phyloP scores from a whole-genome alignment of 495 filamentous ascomycete species.

The Aspergillus mulundensis region DNA sequence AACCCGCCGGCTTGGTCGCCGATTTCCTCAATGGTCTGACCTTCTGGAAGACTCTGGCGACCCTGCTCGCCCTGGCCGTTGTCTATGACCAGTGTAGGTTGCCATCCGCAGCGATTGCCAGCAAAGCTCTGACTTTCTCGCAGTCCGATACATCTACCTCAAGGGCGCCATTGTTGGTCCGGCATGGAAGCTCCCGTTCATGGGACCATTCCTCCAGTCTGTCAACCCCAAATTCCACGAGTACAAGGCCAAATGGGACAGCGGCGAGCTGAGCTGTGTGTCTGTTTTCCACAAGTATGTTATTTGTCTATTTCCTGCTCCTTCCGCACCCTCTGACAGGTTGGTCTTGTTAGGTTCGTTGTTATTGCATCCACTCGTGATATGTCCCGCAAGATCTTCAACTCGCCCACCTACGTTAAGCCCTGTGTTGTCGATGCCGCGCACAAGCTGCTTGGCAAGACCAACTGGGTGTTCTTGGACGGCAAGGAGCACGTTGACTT shows the following conservation, averaged over 20 bases:
- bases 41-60: slow-evolving; percentile 59
- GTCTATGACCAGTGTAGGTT: slow-evolving; percentile 81
- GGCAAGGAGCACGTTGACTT: slow-evolving; percentile 94
- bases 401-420: slow-evolving; percentile 87
- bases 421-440: slow-evolving; percentile 96
- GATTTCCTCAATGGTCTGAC: slow-evolving; percentile 53
- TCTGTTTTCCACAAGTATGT: slow-evolving; percentile 98
- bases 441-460: slow-evolving; percentile 85
- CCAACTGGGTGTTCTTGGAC: slow-evolving; percentile 98
- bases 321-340: slow-evolving; percentile 7
- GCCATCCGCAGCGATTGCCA: neutral
- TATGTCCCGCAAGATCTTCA: slow-evolving; percentile 96
- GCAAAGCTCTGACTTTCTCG: neutral
- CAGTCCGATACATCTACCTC: slow-evolving; percentile 79
- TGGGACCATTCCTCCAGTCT: slow-evolving; percentile 91
- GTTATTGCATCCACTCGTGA: slow-evolving; percentile 95
- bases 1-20: slow-evolving; percentile 38
- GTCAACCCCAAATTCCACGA: slow-evolving; percentile 87
- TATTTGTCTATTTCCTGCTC: neutral
- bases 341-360: slow-evolving; percentile 65
- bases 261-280: slow-evolving; percentile 88
- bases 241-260: slow-evolving; percentile 89
- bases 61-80: slow-evolving; percentile 64
- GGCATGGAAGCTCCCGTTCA: slow-evolving; percentile 83
- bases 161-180: slow-evolving; percentile 87